Percentiles rank a stretch among this genome's conserved stretches.
phyloP scores from a whole-genome alignment of 2,329 filamentous ascomycete species.

The Nigrospora oryzae region DNA sequence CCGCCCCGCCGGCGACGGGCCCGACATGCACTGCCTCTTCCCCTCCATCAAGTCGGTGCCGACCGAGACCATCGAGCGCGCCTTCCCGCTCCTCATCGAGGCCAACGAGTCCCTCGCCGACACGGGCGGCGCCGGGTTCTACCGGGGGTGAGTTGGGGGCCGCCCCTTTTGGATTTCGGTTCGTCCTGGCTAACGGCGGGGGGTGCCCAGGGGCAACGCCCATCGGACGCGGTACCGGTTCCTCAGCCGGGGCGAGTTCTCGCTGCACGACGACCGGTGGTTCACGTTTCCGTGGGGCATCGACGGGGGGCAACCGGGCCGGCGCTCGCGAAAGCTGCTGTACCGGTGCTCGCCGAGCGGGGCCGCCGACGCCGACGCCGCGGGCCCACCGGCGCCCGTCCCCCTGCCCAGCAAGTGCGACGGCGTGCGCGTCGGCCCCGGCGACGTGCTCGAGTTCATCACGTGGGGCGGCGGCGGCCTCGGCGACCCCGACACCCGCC shows the following conservation, averaged over 20 bases:
- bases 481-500: conserved; percentile 34
- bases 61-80: conserved; percentile 37
- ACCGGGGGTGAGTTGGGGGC: conserved; percentile 21
- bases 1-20: conserved; percentile 35
- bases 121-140: conserved; percentile 37
- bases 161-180: not conserved
- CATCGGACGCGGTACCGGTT: conserved; percentile 38
- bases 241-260: conserved; percentile 33
- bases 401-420: conserved; percentile 37
- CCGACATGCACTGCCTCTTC: conserved; percentile 41
- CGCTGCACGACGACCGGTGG: conserved; percentile 39
- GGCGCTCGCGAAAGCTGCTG: conserved; percentile 30
- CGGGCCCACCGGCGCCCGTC: conserved; percentile 14
- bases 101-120: conserved; percentile 37
- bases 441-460: conserved; percentile 38
- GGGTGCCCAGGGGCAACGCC: conserved; percentile 28
- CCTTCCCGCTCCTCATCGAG: conserved; percentile 38
- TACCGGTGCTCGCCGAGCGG: conserved; percentile 24
- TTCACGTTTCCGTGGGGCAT: conserved; percentile 40
- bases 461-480: conserved; percentile 41
- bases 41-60: conserved; percentile 41
- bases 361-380: conserved; percentile 15
- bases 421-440: conserved; percentile 32
- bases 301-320: conserved; percentile 34
- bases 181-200: not conserved